Evolutionary conservation across 2,329 filamentous ascomycete genomes (phyloP).

Genomic region (Phialophora verrucosa): DNA sequence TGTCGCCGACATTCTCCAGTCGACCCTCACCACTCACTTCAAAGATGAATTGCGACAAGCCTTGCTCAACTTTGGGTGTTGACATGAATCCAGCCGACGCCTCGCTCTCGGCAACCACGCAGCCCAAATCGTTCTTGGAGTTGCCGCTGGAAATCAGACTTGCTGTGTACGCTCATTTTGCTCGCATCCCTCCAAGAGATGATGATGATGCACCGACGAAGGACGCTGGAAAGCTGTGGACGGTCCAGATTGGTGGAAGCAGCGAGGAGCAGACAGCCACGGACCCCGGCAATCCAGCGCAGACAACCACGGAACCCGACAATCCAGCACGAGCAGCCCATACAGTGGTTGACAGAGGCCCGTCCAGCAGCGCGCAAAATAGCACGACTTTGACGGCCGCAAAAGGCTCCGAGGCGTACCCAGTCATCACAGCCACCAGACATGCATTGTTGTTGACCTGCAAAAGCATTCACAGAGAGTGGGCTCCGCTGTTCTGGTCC

Average conservation of each 20-base stretch:
- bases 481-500: constrained; percentile 3
- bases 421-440: background rate
- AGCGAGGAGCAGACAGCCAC: background rate
- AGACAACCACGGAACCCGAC: background rate
- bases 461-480: background rate
- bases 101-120: background rate
- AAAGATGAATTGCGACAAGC: background rate
- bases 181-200: background rate
- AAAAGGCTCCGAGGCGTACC: background rate
- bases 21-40: background rate
- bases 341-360: background rate
- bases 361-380: background rate
- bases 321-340: too few relatives aligned
- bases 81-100: background rate
- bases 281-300: background rate
- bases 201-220: background rate
- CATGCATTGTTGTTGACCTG: background rate
- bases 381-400: background rate
- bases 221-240: background rate
- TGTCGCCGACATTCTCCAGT: background rate
- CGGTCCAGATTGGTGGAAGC: background rate
- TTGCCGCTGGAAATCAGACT: background rate
- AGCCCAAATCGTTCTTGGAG: background rate
- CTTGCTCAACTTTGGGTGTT: background rate
- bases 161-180: background rate